Evolutionary conservation across 192 early-diverging fungal species (phyloP).

Genomic region (Gryganskiella cystojenkinii): DNA sequence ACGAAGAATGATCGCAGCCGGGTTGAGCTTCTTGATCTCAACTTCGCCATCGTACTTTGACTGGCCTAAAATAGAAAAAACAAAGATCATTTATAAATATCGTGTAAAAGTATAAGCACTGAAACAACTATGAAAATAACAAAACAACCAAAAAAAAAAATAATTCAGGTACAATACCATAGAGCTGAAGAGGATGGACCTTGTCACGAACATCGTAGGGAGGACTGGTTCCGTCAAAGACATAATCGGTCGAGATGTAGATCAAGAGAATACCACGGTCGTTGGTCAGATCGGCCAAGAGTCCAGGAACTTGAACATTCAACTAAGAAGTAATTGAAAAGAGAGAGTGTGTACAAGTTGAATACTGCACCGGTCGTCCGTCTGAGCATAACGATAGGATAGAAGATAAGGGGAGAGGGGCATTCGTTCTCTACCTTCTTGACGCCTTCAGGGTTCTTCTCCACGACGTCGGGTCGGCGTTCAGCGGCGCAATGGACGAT

Average conservation of each 20-base stretch:
- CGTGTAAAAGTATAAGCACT: no score
- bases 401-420: no score
- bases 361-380: no score
- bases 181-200: conserved; percentile 86
- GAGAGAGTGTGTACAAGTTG: neutral
- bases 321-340: conserved; percentile 53
- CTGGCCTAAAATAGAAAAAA: conserved; percentile 52
- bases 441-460: conserved; percentile 67
- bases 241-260: conserved; percentile 93
- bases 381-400: no score
- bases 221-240: conserved; percentile 89
- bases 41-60: conserved; percentile 83
- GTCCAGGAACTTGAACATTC: conserved; percentile 72
- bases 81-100: no score
- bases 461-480: conserved; percentile 85
- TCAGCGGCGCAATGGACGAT: conserved; percentile 91
- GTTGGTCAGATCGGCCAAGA: conserved; percentile 65
- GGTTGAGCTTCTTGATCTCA: conserved; percentile 64
- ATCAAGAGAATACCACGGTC: conserved; percentile 67
- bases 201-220: conserved; percentile 76
- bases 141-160: no score
- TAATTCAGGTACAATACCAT: conserved; percentile 68
- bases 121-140: no score
- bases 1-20: conserved; percentile 73
- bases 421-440: conserved; percentile 48